phyloP scores from a whole-genome alignment of 2,329 filamentous ascomycete genomes.

The Fusarium setosum region DNA sequence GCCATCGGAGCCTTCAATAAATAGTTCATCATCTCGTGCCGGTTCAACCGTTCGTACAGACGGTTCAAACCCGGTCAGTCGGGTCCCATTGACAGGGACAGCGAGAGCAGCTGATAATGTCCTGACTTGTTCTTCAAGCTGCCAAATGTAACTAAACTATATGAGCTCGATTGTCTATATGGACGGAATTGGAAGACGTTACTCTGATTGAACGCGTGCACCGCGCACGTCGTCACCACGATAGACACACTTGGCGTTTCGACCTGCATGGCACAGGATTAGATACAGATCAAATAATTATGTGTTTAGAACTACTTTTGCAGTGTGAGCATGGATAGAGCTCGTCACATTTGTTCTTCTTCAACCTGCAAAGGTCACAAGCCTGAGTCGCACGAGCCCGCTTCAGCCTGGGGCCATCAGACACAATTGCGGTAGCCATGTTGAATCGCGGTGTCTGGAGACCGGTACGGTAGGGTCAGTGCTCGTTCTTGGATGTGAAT shows the following conservation, averaged over 20 bases:
- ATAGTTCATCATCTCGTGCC: background rate
- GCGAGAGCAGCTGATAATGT: background rate
- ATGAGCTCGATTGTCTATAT: background rate
- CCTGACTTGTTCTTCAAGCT: background rate
- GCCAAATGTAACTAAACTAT: background rate
- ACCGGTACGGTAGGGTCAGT: too few species aligned
- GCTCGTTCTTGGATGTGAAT: too few species aligned
- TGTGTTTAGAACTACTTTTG: slow-evolving; percentile 10
- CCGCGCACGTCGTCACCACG: slow-evolving; percentile 36
- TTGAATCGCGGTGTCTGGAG: too few species aligned
- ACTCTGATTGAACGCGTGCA: background rate
- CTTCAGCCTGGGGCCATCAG: background rate
- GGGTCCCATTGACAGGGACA: background rate
- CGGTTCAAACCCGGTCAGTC: background rate
- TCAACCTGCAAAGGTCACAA: slow-evolving; percentile 57
- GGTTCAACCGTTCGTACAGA: background rate
- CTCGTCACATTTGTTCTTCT: slow-evolving; percentile 63
- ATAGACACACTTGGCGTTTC: slow-evolving; percentile 43
- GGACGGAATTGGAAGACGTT: background rate
- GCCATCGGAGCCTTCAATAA: background rate
- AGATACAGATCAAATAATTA: background rate
- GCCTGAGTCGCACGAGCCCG: slow-evolving; percentile 57
- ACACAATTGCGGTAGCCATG: too few species aligned
- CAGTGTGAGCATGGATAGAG: slow-evolving; percentile 48
- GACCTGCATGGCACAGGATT: slow-evolving; percentile 11